phyloP scores from a whole-genome alignment of 306 rosid genomes.

The Pyrus bretschneideri region DNA sequence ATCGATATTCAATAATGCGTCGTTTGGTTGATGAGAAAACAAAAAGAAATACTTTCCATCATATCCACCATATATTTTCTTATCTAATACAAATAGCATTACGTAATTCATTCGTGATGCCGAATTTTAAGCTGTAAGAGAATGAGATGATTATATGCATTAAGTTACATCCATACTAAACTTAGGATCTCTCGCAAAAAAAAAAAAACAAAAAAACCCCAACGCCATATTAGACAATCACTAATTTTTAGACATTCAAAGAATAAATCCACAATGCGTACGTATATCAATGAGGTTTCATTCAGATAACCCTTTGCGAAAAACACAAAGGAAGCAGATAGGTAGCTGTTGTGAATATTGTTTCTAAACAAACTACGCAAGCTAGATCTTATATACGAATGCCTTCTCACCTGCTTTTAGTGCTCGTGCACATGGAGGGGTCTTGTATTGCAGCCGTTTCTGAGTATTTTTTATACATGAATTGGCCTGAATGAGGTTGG shows the following conservation, averaged over 20 bases:
- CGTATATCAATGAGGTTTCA: not conserved
- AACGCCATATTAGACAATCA: not conserved
- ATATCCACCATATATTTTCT: not conserved
- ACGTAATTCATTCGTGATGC: too few relatives aligned
- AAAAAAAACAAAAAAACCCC: too few relatives aligned
- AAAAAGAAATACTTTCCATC: not conserved
- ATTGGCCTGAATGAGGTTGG: conserved; percentile 39
- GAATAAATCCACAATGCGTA: not conserved
- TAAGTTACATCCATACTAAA: not conserved
- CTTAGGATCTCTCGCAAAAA: not conserved
- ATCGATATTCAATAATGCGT: not conserved
- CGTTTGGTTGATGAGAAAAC: not conserved
- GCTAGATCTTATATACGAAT: not conserved
- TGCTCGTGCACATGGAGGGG: conserved; percentile 79
- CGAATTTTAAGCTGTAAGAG: not conserved
- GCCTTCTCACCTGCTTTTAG: conserved; percentile 37
- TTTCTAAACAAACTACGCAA: too few relatives aligned
- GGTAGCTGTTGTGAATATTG: not conserved
- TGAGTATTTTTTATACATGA: conserved; percentile 24
- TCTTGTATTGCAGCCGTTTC: conserved; percentile 36
- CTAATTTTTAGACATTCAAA: not conserved
- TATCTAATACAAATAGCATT: not conserved
- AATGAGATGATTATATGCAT: not conserved
- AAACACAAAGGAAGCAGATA: not conserved
- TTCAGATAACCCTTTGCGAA: not conserved